phyloP scores from a whole-genome alignment of 2,329 filamentous ascomycete genomes.

The Fusarium vanettenii region DNA sequence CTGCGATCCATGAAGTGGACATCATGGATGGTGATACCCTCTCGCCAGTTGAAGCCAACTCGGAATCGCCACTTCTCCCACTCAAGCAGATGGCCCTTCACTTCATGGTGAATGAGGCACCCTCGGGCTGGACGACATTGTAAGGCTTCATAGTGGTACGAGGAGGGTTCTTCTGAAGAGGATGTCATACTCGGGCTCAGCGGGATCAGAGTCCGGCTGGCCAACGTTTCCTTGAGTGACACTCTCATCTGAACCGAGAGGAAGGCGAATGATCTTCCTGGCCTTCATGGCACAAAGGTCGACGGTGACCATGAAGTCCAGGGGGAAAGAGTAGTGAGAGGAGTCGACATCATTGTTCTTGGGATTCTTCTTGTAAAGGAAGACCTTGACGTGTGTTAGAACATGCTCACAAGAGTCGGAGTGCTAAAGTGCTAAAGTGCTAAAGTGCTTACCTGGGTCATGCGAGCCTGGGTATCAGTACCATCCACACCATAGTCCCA shows the following conservation, averaged over 20 bases:
- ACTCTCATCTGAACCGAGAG: background rate
- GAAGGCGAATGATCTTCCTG: background rate
- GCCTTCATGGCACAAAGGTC: background rate
- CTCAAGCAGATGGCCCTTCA: conserved; percentile 57
- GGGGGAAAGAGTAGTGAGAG: background rate
- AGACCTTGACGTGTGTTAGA: background rate
- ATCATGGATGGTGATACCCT: conserved; percentile 59
- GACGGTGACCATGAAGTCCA: background rate
- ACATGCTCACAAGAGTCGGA: background rate
- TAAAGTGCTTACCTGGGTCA: conserved; percentile 5
- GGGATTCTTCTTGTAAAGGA: background rate
- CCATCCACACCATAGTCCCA: conserved; percentile 27
- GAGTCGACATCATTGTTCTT: background rate
- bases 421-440: background rate
- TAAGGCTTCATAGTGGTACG: conserved; percentile 46
- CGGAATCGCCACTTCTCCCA: conserved; percentile 76
- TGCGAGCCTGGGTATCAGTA: conserved; percentile 12
- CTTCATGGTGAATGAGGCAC: conserved; percentile 54
- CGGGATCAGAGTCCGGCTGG: conserved; percentile 9
- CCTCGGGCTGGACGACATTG: conserved; percentile 46
- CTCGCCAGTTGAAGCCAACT: conserved; percentile 74
- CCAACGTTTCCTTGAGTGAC: background rate
- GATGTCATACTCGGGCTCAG: conserved; percentile 48
- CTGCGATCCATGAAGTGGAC: conserved; percentile 69
- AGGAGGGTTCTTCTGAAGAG: conserved; percentile 31